These are phyloP conservation scores for Chlorella ohadii DNA, from an alignment of 139 green algal species.

Conservation along the genomic window DNA sequence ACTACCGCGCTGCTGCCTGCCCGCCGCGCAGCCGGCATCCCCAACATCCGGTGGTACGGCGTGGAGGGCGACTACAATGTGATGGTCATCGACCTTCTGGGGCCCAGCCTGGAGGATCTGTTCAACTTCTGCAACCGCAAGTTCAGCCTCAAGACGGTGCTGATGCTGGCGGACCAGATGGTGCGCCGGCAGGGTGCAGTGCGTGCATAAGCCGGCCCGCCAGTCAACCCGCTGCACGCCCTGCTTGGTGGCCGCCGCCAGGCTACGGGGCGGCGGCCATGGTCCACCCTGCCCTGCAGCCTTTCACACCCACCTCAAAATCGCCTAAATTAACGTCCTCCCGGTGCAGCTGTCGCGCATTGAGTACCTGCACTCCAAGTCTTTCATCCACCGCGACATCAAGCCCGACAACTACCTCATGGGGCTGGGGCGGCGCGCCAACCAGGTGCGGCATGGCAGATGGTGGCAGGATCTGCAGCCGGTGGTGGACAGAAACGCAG, in stretches of 20 bases:
- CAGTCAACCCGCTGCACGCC: too few species aligned
- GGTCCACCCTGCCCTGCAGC: too few species aligned
- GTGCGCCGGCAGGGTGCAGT: slow-evolving; percentile 56
- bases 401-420: slow-evolving; percentile 99
- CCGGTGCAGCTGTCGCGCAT: slow-evolving; percentile 87
- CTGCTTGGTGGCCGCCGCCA: too few species aligned
- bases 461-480: too few species aligned
- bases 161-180: slow-evolving; percentile 99
- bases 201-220: too few species aligned
- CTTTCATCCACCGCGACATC: slow-evolving; percentile 99
- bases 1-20: neutral
- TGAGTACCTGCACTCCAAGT: slow-evolving; percentile 98
- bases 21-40: slow-evolving; percentile 90
- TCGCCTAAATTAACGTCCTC: neutral
- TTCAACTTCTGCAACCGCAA: slow-evolving; percentile 99
- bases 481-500: too few species aligned
- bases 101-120: slow-evolving; percentile 96
- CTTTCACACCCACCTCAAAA: too few species aligned
- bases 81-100: slow-evolving; percentile 99
- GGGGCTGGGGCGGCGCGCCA: slow-evolving; percentile 97
- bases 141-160: slow-evolving; percentile 97
- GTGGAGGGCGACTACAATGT: slow-evolving; percentile 99
- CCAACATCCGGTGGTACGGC: slow-evolving; percentile 98
- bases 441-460: slow-evolving; percentile 65
- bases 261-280: too few species aligned